These are phyloP conservation scores for Fusarium goolgardi DNA, from an alignment of 2,329 filamentous ascomycete species.

Conservation along the genomic window DNA sequence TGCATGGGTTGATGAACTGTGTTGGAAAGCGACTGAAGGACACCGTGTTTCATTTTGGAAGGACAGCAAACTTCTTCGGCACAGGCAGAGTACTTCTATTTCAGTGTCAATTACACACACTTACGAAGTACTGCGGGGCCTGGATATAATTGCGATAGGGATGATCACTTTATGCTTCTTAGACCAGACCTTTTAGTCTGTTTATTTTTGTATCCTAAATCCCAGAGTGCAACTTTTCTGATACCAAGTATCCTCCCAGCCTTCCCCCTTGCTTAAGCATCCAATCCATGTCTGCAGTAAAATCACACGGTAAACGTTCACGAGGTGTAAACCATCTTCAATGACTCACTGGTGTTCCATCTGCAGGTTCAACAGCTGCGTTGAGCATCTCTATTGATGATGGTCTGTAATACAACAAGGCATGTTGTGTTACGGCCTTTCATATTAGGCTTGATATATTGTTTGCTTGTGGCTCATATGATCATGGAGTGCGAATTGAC, in stretches of 20 bases:
- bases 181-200: too few species aligned
- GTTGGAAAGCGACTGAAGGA: too few species aligned
- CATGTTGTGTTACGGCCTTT: rapidly evolving
- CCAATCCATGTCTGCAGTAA: neutral
- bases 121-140: neutral
- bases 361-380: neutral
- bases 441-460: neutral
- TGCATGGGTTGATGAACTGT: too few species aligned
- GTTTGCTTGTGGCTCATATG: neutral
- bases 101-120: neutral
- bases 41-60: rapidly evolving
- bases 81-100: neutral
- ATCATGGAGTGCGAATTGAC: neutral
- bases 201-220: too few species aligned
- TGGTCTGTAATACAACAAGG: neutral
- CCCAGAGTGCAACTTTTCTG: too few species aligned
- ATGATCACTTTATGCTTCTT: neutral
- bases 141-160: neutral
- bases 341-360: neutral
- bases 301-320: neutral
- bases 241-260: neutral
- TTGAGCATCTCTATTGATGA: neutral
- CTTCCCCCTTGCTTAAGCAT: neutral
- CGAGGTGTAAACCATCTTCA: neutral
- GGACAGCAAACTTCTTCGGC: too few species aligned